A percentile compares a stretch with the other conserved stretches of the same genome.
These are phyloP conservation scores for Ophiostoma himal-ulmi DNA, from an alignment of 2,329 filamentous ascomycete species.

Conservation along the genomic window DNA sequence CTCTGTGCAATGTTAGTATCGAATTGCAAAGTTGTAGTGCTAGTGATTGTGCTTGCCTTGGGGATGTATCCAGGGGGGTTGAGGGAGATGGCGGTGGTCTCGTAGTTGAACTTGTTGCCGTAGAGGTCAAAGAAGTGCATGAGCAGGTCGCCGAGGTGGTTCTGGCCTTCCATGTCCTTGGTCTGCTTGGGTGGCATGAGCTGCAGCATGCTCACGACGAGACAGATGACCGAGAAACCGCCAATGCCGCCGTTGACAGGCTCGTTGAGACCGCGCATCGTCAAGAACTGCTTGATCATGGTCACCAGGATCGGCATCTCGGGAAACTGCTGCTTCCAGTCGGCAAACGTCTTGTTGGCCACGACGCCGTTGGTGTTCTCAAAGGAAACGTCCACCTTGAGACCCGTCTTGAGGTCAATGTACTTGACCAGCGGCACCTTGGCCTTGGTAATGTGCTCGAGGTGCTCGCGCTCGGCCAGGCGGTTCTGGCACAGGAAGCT, in stretches of 20 bases:
- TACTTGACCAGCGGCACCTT: slow-evolving; percentile 93
- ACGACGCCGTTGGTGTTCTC: slow-evolving; percentile 79
- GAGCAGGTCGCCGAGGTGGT: slow-evolving; percentile 73
- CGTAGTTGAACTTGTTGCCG: slow-evolving; percentile 71
- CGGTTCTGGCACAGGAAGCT: slow-evolving; percentile 50
- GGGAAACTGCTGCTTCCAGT: slow-evolving; percentile 74
- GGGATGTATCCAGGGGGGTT: slow-evolving; percentile 66
- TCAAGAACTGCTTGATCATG: slow-evolving; percentile 84
- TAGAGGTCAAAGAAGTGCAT: slow-evolving; percentile 88
- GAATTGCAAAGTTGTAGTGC: not conserved
- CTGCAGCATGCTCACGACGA: slow-evolving; percentile 84
- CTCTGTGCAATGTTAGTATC: slow-evolving; percentile 33
- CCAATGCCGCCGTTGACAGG: slow-evolving; percentile 86
- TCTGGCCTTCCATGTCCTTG: slow-evolving; percentile 50
- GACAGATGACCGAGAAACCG: slow-evolving; percentile 88
- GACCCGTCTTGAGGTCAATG: slow-evolving; percentile 66
- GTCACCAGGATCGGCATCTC: slow-evolving; percentile 82
- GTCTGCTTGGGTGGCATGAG: slow-evolving; percentile 66
- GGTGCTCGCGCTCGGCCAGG: slow-evolving; percentile 52
- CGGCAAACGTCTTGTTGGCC: slow-evolving; percentile 72
- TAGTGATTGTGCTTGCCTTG: slow-evolving; percentile 53
- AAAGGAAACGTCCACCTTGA: slow-evolving; percentile 90
- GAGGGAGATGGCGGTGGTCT: slow-evolving; percentile 66
- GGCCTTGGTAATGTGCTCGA: slow-evolving; percentile 66
- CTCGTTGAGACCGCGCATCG: slow-evolving; percentile 86